A percentile compares a stretch with the other conserved stretches of the same genome.
These are phyloP conservation scores for Monosporascus ibericus DNA, from an alignment of 2,329 filamentous ascomycete genomes.

Conservation along the genomic window DNA sequence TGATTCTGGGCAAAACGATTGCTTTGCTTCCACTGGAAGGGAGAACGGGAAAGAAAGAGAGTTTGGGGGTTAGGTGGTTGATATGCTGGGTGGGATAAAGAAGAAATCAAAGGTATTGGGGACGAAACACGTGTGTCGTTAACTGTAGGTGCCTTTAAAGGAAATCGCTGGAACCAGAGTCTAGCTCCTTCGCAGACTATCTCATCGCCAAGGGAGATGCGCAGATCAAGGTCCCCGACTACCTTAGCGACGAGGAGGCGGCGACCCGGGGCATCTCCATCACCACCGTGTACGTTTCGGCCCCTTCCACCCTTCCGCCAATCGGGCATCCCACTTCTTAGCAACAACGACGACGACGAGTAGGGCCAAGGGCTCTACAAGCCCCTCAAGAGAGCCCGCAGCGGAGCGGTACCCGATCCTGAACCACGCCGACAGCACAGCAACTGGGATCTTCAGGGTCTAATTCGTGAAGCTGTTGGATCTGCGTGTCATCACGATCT, in stretches of 20 bases:
- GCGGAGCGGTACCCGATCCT: slow-evolving; percentile 33
- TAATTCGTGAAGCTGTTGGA: slow-evolving; percentile 37
- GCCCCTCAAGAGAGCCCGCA: slow-evolving; percentile 27
- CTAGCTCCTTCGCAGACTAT: slow-evolving; percentile 37
- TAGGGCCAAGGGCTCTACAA: slow-evolving; percentile 44
- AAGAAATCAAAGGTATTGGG: too few relatives aligned
- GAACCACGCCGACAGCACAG: slow-evolving; percentile 46
- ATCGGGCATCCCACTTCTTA: not conserved
- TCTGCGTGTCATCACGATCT: slow-evolving; percentile 32
- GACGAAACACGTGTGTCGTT: not conserved
- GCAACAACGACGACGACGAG: not conserved
- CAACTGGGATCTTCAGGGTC: slow-evolving; percentile 47
- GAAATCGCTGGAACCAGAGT: slow-evolving; percentile 30
- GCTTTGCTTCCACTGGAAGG: not conserved
- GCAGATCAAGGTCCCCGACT: slow-evolving; percentile 38
- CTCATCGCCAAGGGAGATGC: slow-evolving; percentile 32
- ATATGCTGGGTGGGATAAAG: too few relatives aligned
- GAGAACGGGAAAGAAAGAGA: too few relatives aligned
- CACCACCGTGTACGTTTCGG: slow-evolving; percentile 31
- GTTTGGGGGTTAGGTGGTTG: too few relatives aligned
- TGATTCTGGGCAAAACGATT: slow-evolving; percentile 15
- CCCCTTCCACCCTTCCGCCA: not conserved
- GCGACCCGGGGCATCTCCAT: slow-evolving; percentile 35
- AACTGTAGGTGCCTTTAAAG: slow-evolving; percentile 8
- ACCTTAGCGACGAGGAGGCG: slow-evolving; percentile 40